Percentiles rank a stretch among this genome's conserved stretches.
These are phyloP conservation scores for Starmera pachycereana DNA, from an alignment of 805 yeast species.

Conservation along the genomic window DNA sequence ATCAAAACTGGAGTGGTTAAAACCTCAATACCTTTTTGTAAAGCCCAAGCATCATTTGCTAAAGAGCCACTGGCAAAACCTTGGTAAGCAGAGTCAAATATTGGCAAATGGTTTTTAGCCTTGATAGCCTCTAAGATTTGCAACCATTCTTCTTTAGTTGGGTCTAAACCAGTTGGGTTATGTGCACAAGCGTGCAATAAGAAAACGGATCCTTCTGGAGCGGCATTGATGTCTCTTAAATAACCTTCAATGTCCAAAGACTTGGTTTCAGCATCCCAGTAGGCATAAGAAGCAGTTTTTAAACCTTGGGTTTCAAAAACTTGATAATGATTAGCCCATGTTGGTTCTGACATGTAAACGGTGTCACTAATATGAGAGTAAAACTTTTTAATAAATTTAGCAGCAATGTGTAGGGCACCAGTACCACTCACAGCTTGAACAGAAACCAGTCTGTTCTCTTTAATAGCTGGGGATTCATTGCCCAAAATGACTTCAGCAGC, in stretches of 20 bases:
- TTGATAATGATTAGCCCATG: constrained; percentile 96
- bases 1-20: constrained; percentile 52
- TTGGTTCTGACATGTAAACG: constrained; percentile 74
- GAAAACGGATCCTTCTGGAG: constrained; percentile 70
- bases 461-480: constrained; percentile 39
- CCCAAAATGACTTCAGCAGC: constrained; percentile 73
- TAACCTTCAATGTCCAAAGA: constrained; percentile 64
- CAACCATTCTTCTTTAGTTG: constrained; percentile 74
- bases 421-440: constrained; percentile 81
- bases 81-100: constrained; percentile 94
- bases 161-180: constrained; percentile 96
- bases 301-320: constrained; percentile 69
- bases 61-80: constrained; percentile 92
- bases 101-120: constrained; percentile 56
- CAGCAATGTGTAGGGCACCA: constrained; percentile 86
- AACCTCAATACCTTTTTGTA: constrained; percentile 42
- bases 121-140: constrained; percentile 54
- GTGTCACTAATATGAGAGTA: constrained; percentile 25
- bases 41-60: constrained; percentile 75
- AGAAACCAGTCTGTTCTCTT: constrained; percentile 40
- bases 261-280: constrained; percentile 71
- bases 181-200: constrained; percentile 94
- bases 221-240: constrained; percentile 47
- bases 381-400: constrained; percentile 31
- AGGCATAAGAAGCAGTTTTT: constrained; percentile 62